Evolutionary conservation across 1,139 yeast genomes (phyloP).

Genomic region (Geotrichum europaeum): DNA sequence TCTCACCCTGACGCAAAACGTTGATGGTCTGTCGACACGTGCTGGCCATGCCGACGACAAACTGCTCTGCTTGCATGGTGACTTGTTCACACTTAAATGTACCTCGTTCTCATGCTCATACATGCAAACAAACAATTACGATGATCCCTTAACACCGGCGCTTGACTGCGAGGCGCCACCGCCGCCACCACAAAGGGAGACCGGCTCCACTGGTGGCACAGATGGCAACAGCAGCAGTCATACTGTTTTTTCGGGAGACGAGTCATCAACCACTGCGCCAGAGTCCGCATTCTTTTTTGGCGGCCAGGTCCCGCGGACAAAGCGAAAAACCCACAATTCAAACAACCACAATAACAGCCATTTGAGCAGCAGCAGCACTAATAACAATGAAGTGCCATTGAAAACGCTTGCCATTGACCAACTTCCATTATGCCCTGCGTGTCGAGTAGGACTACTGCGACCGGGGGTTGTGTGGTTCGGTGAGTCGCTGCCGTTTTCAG

Average conservation of each 20-base stretch:
- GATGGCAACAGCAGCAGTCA: background rate
- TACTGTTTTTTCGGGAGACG: background rate
- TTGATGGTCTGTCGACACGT: slow-evolving; percentile 65
- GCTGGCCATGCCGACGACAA: slow-evolving; percentile 52
- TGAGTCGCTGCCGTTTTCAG: slow-evolving; percentile 63
- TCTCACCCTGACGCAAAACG: slow-evolving; percentile 73
- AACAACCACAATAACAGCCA: background rate
- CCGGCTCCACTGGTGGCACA: slow-evolving; percentile 29
- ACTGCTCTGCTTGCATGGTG: slow-evolving; percentile 71
- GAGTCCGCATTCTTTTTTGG: slow-evolving; percentile 7
- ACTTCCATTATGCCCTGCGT: slow-evolving; percentile 73
- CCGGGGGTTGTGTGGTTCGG: slow-evolving; percentile 97
- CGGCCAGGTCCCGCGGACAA: slow-evolving; percentile 5
- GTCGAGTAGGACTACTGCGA: slow-evolving; percentile 55
- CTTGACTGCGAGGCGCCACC: slow-evolving; percentile 40
- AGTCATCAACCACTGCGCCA: slow-evolving; percentile 6
- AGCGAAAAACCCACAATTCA: background rate
- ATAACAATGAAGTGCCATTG: background rate
- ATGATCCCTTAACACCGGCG: slow-evolving; percentile 59
- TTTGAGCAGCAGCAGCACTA: background rate
- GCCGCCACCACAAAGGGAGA: slow-evolving; percentile 22
- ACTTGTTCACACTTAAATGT: slow-evolving; percentile 64
- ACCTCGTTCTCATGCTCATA: slow-evolving; percentile 70
- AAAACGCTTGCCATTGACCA: slow-evolving; percentile 41
- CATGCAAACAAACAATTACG: slow-evolving; percentile 46